Evolutionary conservation across 495 filamentous ascomycete genomes (phyloP), one percentile per base, ranked within the genome.

Genomic region (Xylaria castorea): DNA sequence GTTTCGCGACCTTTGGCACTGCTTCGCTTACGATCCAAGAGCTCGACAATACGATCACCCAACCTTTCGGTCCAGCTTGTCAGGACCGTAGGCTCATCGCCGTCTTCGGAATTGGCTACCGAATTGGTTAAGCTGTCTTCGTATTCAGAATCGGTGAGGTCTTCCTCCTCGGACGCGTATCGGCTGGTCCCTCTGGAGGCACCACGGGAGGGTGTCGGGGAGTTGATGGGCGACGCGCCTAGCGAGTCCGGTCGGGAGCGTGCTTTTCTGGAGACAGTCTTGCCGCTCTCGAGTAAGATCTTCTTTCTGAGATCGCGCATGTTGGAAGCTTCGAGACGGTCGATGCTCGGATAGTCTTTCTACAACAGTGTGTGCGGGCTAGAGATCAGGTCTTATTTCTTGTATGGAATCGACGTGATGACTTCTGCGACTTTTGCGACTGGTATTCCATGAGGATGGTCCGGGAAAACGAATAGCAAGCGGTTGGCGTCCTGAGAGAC

Each of bases 251-350:
- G 87, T 62, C 89, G 87, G 18, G 92, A 93, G 63, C 90, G 91
- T 8, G 94, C 94, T 83, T 97, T 97, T 78, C 92, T 90, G 46
- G 96, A 98, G 63, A 96, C 87, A 46, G 95, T 99, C 85, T 99
- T 99, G 79, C 91, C 90, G 83, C 91, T 93, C 85, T 95, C 92
- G 32, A 93, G 87, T 36, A 85, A 78, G 44, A 92, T 94, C 80
- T 93, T 93, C 78, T 95, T 91, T 76, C 93, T 89, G 67, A 98
- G 88, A 76, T 93, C 91, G 79, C 87, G 91, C 92, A 94, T 94
- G 50, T 75, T 86, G 75, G 48, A 40, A 1, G 20, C 27, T 30
- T 62, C n/a, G 64, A n/a, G 7, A 62, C 22, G 62, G 57, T 27
- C 63, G 70, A 36, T 18, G 12, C 42, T 74, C 48, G 53, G 32